These are phyloP conservation scores for Zymoseptoria pseudotritici DNA, from an alignment of 2,329 filamentous ascomycete species.

Conservation along the genomic window DNA sequence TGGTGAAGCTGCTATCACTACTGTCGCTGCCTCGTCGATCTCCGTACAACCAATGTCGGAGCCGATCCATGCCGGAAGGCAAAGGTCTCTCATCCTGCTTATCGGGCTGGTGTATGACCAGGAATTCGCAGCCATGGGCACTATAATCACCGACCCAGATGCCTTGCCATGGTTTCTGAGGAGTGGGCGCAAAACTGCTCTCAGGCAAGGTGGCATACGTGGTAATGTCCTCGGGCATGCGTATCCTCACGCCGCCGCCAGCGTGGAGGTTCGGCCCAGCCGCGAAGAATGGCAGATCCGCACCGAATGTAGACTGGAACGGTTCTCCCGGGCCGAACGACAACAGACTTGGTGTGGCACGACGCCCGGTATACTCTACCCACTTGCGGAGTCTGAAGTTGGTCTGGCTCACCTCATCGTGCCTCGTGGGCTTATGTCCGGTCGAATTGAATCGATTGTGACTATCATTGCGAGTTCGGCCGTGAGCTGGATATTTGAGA, in stretches of 20 bases:
- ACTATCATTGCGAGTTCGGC: slow-evolving; percentile 50
- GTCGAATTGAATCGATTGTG: slow-evolving; percentile 36
- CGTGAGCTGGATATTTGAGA: slow-evolving; percentile 55
- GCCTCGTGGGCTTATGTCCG: slow-evolving; percentile 44
- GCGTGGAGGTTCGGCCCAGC: slow-evolving; percentile 13
- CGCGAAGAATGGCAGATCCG: slow-evolving; percentile 20
- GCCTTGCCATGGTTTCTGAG: slow-evolving; percentile 73
- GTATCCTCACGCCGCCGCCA: slow-evolving; percentile 36
- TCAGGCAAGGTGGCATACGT: slow-evolving; percentile 69
- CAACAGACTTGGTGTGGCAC: slow-evolving; percentile 23
- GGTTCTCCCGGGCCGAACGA: slow-evolving; percentile 20
- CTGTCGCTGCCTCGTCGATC: slow-evolving; percentile 14
- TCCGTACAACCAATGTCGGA: slow-evolving; percentile 26
- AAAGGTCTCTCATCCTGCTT: slow-evolving; percentile 32
- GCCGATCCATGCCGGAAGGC: slow-evolving; percentile 30
- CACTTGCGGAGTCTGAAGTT: slow-evolving; percentile 70
- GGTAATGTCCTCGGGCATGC: slow-evolving; percentile 47
- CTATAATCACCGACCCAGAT: slow-evolving; percentile 92
- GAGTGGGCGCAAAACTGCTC: slow-evolving; percentile 70
- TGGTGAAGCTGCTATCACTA: slow-evolving; percentile 17
- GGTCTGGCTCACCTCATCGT: slow-evolving; percentile 57
- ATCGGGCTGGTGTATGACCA: slow-evolving; percentile 71
- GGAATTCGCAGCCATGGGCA: slow-evolving; percentile 79
- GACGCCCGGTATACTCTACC: slow-evolving; percentile 54
- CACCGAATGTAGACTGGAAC: slow-evolving; percentile 23